Percentiles rank a stretch among this genome's conserved stretches.
Conservation (phyloP, 306 rosid genomes). For the Malus fusca region DNA sequence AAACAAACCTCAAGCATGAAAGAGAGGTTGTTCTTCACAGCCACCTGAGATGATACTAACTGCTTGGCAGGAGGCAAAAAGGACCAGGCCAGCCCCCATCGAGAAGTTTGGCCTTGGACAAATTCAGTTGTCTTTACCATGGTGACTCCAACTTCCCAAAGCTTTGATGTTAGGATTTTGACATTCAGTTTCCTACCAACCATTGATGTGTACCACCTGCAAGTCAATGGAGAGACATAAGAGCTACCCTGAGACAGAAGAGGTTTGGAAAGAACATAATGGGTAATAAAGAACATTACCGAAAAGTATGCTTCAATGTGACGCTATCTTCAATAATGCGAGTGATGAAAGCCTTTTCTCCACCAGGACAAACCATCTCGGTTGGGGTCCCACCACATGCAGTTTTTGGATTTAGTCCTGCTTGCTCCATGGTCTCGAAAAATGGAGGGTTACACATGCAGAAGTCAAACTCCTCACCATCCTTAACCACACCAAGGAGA, state of each 20-base stretch:
- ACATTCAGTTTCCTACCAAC: slow-evolving; percentile 55
- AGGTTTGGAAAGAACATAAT: neutral
- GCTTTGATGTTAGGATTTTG: slow-evolving; percentile 53
- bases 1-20: slow-evolving; percentile 52
- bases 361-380: slow-evolving; percentile 90
- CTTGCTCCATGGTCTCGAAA: slow-evolving; percentile 76
- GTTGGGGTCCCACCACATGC: slow-evolving; percentile 70
- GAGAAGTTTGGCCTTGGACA: slow-evolving; percentile 76
- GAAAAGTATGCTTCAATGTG: slow-evolving; percentile 45
- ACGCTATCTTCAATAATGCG: slow-evolving; percentile 73
- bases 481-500: slow-evolving; percentile 71
- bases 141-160: slow-evolving; percentile 72
- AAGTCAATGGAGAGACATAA: slow-evolving; percentile 7
- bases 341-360: slow-evolving; percentile 72
- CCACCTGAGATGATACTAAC: slow-evolving; percentile 31
- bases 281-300: slow-evolving; percentile 31
- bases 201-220: slow-evolving; percentile 92
- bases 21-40: slow-evolving; percentile 50
- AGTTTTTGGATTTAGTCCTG: slow-evolving; percentile 84
- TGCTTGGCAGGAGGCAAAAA: slow-evolving; percentile 57
- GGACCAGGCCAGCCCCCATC: slow-evolving; percentile 97
- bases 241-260: neutral
- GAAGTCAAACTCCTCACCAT: slow-evolving; percentile 78
- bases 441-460: slow-evolving; percentile 98
- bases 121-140: slow-evolving; percentile 83